Percentiles rank a stretch among this genome's conserved stretches.
Evolutionary conservation across 164 flowering plant species (phyloP).

Genomic region (Chimonanthus salicifolius): DNA sequence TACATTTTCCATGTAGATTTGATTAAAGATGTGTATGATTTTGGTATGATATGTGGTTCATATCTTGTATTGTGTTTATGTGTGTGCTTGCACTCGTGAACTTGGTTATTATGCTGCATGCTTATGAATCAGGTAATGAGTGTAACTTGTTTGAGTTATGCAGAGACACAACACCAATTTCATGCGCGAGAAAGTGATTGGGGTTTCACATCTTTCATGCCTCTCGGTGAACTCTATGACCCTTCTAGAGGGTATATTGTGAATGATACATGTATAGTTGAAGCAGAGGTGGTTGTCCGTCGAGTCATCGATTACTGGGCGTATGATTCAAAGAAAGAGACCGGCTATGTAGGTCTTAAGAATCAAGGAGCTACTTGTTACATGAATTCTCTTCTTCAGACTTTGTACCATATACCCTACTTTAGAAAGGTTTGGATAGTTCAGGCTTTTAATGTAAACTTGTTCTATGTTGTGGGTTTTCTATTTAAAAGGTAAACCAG

Average conservation of each 20-base stretch:
- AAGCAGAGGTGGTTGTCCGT: conserved; percentile 84
- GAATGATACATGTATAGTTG: conserved; percentile 60
- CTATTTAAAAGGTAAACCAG: background rate
- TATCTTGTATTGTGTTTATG: too few relatives aligned
- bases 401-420: conserved; percentile 84
- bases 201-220: conserved; percentile 96
- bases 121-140: conserved; percentile 3
- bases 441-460: background rate
- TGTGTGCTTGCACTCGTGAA: background rate
- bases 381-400: conserved; percentile 92
- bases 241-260: conserved; percentile 66
- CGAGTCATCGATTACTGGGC: conserved; percentile 73
- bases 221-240: conserved; percentile 77
- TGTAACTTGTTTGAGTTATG: conserved; percentile 9
- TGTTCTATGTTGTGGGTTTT: background rate
- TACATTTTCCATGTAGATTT: too few relatives aligned
- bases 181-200: conserved; percentile 87
- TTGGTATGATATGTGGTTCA: too few relatives aligned
- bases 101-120: background rate
- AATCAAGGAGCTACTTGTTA: conserved; percentile 99
- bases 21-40: too few relatives aligned
- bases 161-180: conserved; percentile 89
- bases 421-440: conserved; percentile 63
- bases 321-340: conserved; percentile 92
- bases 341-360: conserved; percentile 91